phyloP scores from a whole-genome alignment of 129 eudicot genomes.

The Artemisia argyi region DNA sequence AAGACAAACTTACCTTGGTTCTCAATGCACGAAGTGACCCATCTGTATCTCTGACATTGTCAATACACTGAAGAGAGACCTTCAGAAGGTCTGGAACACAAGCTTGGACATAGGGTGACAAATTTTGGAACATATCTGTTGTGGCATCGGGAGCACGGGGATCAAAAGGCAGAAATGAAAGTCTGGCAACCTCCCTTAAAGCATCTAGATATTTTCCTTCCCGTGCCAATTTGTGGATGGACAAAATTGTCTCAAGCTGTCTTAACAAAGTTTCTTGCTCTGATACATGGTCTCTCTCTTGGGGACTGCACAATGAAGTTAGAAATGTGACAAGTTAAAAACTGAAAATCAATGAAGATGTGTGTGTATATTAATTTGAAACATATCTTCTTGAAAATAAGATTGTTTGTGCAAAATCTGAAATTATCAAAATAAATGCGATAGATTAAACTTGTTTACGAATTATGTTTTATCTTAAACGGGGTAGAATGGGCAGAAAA shows the following conservation, averaged over 20 bases:
- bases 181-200: slow-evolving; percentile 77
- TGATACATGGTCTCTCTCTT: slow-evolving; percentile 81
- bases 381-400: too few species aligned
- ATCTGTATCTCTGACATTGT: slow-evolving; percentile 79
- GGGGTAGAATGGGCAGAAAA: too few species aligned
- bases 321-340: slow-evolving; percentile 8
- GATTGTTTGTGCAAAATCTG: too few species aligned
- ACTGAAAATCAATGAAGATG: too few species aligned
- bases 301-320: slow-evolving; percentile 56
- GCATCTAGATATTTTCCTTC: slow-evolving; percentile 71
- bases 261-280: slow-evolving; percentile 86
- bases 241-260: slow-evolving; percentile 90
- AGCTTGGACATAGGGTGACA: slow-evolving; percentile 86
- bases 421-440: too few species aligned
- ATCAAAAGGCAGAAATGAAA: slow-evolving; percentile 92
- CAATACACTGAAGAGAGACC: slow-evolving; percentile 85
- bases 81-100: slow-evolving; percentile 95
- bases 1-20: slow-evolving; percentile 62
- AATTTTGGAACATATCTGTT: slow-evolving; percentile 54
- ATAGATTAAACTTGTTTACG: too few species aligned
- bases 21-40: slow-evolving; percentile 94
- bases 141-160: slow-evolving; percentile 76
- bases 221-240: slow-evolving; percentile 68
- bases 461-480: too few species aligned
- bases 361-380: too few species aligned